Percentiles rank a stretch among this genome's conserved stretches.
phyloP scores from a whole-genome alignment of 768 basidiomycete species.

The Phylloporus arenicola region DNA sequence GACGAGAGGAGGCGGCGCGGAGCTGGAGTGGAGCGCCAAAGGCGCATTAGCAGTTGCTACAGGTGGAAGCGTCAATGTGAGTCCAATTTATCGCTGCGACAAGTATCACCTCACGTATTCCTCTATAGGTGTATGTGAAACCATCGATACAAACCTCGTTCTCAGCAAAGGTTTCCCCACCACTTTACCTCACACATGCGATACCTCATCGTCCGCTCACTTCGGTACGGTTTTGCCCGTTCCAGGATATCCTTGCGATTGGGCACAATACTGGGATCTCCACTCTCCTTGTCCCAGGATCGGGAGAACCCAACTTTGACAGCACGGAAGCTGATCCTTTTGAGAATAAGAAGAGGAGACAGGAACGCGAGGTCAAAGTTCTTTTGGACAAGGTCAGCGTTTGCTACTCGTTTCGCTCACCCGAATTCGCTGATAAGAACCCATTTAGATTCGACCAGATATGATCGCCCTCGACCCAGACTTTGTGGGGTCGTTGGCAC shows the following conservation, averaged over 20 bases:
- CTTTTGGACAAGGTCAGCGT: conserved; percentile 77
- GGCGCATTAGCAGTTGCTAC: conserved; percentile 78
- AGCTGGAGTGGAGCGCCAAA: conserved; percentile 80
- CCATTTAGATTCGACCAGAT: conserved; percentile 75
- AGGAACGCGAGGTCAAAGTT: conserved; percentile 86
- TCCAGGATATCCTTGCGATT: conserved; percentile 77
- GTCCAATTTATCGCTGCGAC: conserved; percentile 15
- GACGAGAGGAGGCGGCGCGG: conserved; percentile 60
- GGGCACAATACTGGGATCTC: conserved; percentile 78
- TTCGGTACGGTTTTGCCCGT: conserved; percentile 80
- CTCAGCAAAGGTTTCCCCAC: conserved; percentile 48
- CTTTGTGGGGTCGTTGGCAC: conserved; percentile 64
- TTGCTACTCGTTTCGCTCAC: neutral
- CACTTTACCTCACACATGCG: conserved; percentile 85
- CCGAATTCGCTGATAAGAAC: neutral
- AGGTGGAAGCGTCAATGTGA: conserved; percentile 79
- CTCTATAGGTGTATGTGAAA: conserved; percentile 61
- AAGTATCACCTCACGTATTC: neutral
- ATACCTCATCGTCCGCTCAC: conserved; percentile 75
- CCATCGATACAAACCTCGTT: conserved; percentile 59
- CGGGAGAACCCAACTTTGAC: conserved; percentile 94
- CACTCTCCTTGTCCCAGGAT: conserved; percentile 83
- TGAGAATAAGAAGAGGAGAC: conserved; percentile 72
- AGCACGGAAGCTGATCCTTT: conserved; percentile 91
- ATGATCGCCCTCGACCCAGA: conserved; percentile 83